phyloP scores from a whole-genome alignment of 352 stramenopile species.

The Phytophthora hibernalis region DNA sequence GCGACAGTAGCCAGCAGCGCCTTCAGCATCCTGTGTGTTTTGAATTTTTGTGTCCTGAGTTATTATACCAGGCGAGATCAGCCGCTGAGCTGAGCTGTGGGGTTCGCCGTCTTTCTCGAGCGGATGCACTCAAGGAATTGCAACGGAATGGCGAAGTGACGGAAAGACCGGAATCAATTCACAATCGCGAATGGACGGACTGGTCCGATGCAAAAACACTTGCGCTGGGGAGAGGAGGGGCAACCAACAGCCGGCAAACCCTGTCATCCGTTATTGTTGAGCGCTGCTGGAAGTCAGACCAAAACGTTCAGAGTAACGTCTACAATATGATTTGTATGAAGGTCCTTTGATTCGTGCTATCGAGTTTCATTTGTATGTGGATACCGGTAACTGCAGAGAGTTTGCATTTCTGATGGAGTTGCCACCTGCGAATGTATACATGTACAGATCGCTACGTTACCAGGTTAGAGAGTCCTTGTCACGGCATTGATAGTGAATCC shows the following conservation, averaged over 20 bases:
- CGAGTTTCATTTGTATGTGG: background rate
- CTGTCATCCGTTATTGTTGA: conserved; percentile 36
- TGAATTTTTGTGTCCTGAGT: conserved; percentile 4
- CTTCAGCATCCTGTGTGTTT: conserved; percentile 19
- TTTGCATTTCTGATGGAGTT: background rate
- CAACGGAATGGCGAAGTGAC: conserved; percentile 30
- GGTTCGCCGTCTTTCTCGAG: conserved; percentile 5
- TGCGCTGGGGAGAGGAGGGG: conserved; percentile 28
- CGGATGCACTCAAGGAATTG: conserved; percentile 16
- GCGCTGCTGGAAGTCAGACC: conserved; percentile 20
- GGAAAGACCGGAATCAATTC: conserved; percentile 17
- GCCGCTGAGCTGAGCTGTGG: background rate
- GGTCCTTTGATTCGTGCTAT: background rate
- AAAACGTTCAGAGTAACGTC: conserved; percentile 27
- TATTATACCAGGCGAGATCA: background rate
- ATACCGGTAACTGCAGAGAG: background rate
- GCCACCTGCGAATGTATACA: background rate
- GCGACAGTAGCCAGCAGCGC: conserved; percentile 33
- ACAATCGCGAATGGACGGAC: conserved; percentile 26
- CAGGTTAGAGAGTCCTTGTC: background rate
- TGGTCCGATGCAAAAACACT: conserved; percentile 31
- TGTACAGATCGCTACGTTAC: background rate
- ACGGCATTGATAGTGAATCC: conserved; percentile 29
- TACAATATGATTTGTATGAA: background rate
- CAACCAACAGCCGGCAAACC: conserved; percentile 24